Evolutionary conservation across 2,329 filamentous ascomycete species (phyloP), one percentile per base, ranked within the genome.

Genomic region (Fusarium lyarnte): DNA sequence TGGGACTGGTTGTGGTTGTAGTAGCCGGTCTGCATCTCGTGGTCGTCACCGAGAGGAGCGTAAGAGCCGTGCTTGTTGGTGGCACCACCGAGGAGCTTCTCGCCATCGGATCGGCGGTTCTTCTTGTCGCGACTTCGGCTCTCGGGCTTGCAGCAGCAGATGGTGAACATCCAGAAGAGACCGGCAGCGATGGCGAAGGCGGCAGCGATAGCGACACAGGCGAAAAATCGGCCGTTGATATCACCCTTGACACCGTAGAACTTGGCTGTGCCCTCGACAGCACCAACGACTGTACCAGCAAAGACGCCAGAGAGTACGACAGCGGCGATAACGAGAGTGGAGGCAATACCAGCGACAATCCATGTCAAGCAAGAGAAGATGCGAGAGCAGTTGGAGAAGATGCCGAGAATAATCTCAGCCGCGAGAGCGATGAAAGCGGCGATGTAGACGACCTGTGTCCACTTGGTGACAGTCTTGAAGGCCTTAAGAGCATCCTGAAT

Each of bases 141-240:
- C 63, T 83, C 82, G 19, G 82, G 82, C 76, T 94, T 93, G 76
- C 77, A 78, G 59, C 95, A 98, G 91, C 95, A 98, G 78, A 93
- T 89, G 82, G 91, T 94, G 81, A 97, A 90, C 79, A 95, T 85
- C 95, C 96, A 98, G 91, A 98, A 98, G 79, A 97, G 83, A 72
- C 89, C 90, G 12, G 92, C 92, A 45, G 82, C 93, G 38, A 96
- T 80, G 69, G 92, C 91, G 79, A 97, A 94, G 33, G 89, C 93
- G 42, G 92, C 91, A 46, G 91, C 91, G 67, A 98, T 86, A 94
- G 95, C 98, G 76, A 92, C 89, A 25, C 90, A 84, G 39, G 87
- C 87, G 60, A 96, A 90, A 84, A 93, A 95, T 66, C 86, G 84
- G 35, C 81, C 88, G 83, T 94, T 93, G 80, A 97, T 84, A 55